Evolutionary conservation across 2,329 filamentous ascomycete genomes (phyloP), one percentile per base, ranked within the genome.

Genomic region (Balansia obtecta): DNA sequence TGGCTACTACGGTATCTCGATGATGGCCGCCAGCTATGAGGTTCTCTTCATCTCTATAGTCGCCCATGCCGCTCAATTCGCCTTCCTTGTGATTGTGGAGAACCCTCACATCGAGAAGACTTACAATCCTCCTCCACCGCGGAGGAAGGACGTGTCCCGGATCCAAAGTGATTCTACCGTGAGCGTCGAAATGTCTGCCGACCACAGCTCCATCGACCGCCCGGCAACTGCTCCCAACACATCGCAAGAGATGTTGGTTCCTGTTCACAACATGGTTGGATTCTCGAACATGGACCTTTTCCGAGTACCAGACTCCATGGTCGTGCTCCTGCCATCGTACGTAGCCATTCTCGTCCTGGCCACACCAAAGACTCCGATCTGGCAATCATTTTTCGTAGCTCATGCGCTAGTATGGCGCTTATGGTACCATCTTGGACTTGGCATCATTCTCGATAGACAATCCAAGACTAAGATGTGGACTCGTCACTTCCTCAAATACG

Each of bases 101-200:
- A 95, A 94, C 62, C 93, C 93, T 48, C 93, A 98, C 63, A 98
- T 98, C 69, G 89, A 97, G 62, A 94, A 94, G 73, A 96, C 83
- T 3, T 98, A 98, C 74, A 96, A 96, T 63, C 82, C 89, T 34
- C 90, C 90, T 48, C 79, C 86, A 42, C 87, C 89, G 53, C 86
- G 82, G 67, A 77, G 75, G 65, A 74, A 71, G 57, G 68, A 66
- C 45, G 60, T 65, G 8, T 65, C 64, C n/a, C 61, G 58, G 42
- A 58, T 54, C 49, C 61, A 61, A 55, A 60, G 61, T 60, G 62
- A 65, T 52, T 47, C 59, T 39, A 55, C 54, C 16, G 50, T 62
- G 46, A 53, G 58, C 45, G 42, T 61, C 50, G 65, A 63, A 46
- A 16, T 55, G 40, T 58, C 44, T 43, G 59, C 46, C 38, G 52